Evolutionary conservation across 2,329 filamentous ascomycete genomes (phyloP), one percentile per base, ranked within the genome.

Genomic region (Sporothrix brasiliensis): DNA sequence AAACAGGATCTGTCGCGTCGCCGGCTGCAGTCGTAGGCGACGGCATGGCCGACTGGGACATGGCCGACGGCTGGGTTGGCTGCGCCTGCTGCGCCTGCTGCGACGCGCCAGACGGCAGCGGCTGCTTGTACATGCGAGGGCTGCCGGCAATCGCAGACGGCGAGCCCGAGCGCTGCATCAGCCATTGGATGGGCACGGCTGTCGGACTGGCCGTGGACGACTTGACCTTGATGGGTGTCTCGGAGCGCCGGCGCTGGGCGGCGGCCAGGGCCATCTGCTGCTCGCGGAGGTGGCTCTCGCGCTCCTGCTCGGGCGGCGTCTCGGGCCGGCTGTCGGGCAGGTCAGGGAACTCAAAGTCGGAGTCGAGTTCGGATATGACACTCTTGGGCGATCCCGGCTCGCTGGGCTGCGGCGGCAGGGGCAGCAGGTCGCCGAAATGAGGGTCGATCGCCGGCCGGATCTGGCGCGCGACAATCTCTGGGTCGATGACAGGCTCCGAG

Each of bases 381-480:
- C 63, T 66, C 10, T 67, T 60, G 34, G 85, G 86, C 67, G 85
- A 85, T 53, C 81, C 81, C 71, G 87, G 84, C 72, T 83, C 82
- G 76, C 87, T 89, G 44, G 88, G 88, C 68, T 88, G 88, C 53
- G 88, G 88, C 68, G 88, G 88, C 52, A 91, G 79, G 50, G 87
- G 87, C 70, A 91, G 83, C 65, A 90, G 80, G 76, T 91, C 88
- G 73, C 87, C 86, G 79, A 88, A 88, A 73, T 87, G 84, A 52
- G 88, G 88, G 76, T 91, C 88, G 75, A 90, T 89, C 73, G 88
- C 87, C 73, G 87, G 87, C 77, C 88, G 88, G 79, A 90, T 85
- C 73, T 82, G 81, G 73, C 87, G 82, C 70, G 84, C 81, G 67
- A 83, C 81, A 75, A 90, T 86, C 75, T 89, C 88, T 21, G 87